Evolutionary conservation across 1,284 basidiomycete genomes (phyloP), one percentile per base, ranked within the genome.

Genomic region (Moniliophthora roreri): DNA sequence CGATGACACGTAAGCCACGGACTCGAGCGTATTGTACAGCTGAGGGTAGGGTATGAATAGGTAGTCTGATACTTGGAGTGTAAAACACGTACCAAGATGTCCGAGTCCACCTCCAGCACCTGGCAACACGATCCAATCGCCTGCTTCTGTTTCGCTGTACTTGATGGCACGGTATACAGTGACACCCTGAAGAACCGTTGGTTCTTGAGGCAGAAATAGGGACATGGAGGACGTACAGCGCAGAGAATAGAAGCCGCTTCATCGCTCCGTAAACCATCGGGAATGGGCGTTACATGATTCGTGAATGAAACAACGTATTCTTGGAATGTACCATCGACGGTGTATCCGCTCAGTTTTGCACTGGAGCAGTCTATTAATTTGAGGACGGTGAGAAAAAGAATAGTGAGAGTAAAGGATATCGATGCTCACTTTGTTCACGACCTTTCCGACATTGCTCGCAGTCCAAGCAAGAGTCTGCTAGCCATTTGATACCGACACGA

Each of bases 401-500:
- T 21, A 10, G 23, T 38, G 38, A 32, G 21, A 47, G 39, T 18
- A 23, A 55, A 61, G 36, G 45, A 56, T 54, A 58, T 35, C 50
- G 52, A 58, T 54, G 69, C 79, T 46, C 50, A 84, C 84, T 79
- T 70, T 88, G 85, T 65, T 94, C 92, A 51, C 79, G 72, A 40
- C 85, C 89, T 59, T 81, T 81, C 56, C 79, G 77, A 69, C 93
- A 94, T 59, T 78, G 80, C 66, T 91, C 86, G 69, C 91, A 95
- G 62, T 86, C 74, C 36, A 85, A 65, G 53, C 75, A 73, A 52
- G 79, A 83, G 63, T 85, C 78, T 7, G 87, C 88, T 32, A 90
- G 73, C 89, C 90, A 91, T 68, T 95, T 95, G 75, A 96, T 84
- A 5, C 93, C 93, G 46, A 95, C 93, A 16, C 87, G 80, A 58